Evolutionary conservation across 2,329 filamentous ascomycete species (phyloP).

Genomic region (Colletotrichum simmondsii): DNA sequence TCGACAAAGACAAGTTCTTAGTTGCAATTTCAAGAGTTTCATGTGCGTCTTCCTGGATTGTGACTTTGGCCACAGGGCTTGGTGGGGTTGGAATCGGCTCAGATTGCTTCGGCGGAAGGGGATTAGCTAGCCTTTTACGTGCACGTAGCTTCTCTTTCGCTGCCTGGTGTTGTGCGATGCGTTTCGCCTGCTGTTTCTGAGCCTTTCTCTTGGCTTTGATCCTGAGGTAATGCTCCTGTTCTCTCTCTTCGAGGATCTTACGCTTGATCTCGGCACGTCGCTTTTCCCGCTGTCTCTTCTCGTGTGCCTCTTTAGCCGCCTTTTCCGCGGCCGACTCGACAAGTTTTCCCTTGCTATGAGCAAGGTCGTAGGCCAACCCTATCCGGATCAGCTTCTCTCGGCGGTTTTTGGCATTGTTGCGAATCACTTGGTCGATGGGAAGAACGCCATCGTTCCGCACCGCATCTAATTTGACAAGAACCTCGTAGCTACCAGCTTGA

Average conservation of each 20-base stretch:
- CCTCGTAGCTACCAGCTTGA: constrained; percentile 78
- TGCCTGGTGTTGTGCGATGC: constrained; percentile 50
- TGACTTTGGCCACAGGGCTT: constrained; percentile 42
- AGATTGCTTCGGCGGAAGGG: background rate
- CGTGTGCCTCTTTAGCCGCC: constrained; percentile 55
- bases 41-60: constrained; percentile 28
- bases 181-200: constrained; percentile 40
- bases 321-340: constrained; percentile 61
- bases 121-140: background rate
- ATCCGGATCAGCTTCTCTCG: constrained; percentile 79
- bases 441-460: constrained; percentile 62
- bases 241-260: constrained; percentile 55
- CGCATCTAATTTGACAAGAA: constrained; percentile 80
- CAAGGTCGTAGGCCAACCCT: constrained; percentile 77
- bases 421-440: constrained; percentile 74
- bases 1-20: background rate
- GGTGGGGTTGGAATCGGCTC: constrained; percentile 42
- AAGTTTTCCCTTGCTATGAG: constrained; percentile 71
- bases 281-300: constrained; percentile 54
- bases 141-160: constrained; percentile 41
- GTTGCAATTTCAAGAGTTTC: background rate
- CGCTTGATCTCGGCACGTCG: constrained; percentile 47
- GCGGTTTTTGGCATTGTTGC: constrained; percentile 68
- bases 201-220: constrained; percentile 49
- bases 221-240: constrained; percentile 48